Evolutionary conservation across 257 asterid species (phyloP).

Genomic region (Linderniella brevidens): DNA sequence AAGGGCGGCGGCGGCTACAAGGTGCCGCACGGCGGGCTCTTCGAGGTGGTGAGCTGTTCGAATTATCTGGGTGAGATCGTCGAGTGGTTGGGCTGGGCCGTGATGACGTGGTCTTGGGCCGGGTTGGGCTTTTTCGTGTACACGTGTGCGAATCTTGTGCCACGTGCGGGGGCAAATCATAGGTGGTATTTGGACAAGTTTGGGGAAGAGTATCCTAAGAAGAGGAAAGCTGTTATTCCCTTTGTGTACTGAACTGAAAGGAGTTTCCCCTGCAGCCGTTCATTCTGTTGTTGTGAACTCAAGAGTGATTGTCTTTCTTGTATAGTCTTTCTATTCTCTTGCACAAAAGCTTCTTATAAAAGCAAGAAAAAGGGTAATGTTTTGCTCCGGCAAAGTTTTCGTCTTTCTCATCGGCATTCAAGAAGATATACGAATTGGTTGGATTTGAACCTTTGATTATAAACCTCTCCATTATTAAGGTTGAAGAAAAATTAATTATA

Average conservation of each 20-base stretch:
- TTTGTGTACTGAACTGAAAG: conserved; percentile 21
- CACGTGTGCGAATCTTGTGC: conserved; percentile 57
- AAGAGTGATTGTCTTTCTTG: no score
- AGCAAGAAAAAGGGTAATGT: no score
- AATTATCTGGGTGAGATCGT: conserved; percentile 66
- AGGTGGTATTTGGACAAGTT: conserved; percentile 63
- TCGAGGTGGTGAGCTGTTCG: conserved; percentile 60
- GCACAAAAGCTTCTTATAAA: no score
- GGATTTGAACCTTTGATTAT: no score
- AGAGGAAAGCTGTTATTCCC: conserved; percentile 57
- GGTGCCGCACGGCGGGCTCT: conserved; percentile 50
- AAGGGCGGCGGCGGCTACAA: conserved; percentile 38
- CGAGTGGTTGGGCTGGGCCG: conserved; percentile 83
- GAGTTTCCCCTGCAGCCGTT: no score
- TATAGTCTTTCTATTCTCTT: no score
- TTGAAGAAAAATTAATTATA: no score
- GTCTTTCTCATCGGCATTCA: no score
- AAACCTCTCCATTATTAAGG: no score
- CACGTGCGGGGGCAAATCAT: conserved; percentile 38
- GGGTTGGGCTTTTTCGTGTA: conserved; percentile 43
- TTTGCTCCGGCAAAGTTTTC: no score
- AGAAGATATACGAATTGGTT: no score
- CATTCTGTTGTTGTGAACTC: no score
- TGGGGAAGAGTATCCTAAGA: conserved; percentile 58
- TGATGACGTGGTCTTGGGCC: conserved; percentile 64